These are phyloP conservation scores for Rhytidhysteron rufulum DNA, from an alignment of 2,329 filamentous ascomycete species.

Conservation along the genomic window DNA sequence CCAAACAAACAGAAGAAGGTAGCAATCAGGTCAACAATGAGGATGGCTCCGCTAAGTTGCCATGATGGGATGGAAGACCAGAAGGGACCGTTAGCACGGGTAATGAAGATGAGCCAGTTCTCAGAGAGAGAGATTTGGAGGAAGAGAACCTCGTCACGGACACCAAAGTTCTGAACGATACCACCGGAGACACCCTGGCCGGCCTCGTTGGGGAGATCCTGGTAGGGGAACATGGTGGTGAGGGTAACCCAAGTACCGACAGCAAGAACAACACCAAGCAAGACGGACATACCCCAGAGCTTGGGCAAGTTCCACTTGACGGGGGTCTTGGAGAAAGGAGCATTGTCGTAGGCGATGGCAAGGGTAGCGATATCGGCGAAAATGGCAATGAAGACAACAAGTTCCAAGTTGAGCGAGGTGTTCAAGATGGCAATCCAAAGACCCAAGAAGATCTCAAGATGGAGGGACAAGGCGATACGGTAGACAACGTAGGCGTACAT, in stretches of 20 bases:
- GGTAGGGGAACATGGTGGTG: conserved; percentile 69
- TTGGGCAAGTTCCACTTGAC: conserved; percentile 96
- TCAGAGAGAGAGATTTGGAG: conserved; percentile 86
- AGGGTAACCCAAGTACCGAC: conserved; percentile 85
- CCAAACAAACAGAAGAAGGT: conserved; percentile 84
- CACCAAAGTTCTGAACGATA: conserved; percentile 87
- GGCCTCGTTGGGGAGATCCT: conserved; percentile 20
- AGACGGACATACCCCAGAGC: conserved; percentile 87
- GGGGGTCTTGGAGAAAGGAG: conserved; percentile 77
- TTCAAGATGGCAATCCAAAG: conserved; percentile 90
- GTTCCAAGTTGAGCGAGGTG: conserved; percentile 75
- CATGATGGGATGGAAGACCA: conserved; percentile 87
- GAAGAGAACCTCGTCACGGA: conserved; percentile 78
- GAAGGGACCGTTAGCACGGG: conserved; percentile 86
- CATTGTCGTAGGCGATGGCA: conserved; percentile 91
- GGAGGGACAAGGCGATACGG: conserved; percentile 86
- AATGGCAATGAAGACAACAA: conserved; percentile 92
- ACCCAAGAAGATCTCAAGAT: conserved; percentile 87
- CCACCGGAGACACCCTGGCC: conserved; percentile 63
- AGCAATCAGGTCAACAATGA: conserved; percentile 77
- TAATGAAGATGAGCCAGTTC: conserved; percentile 97
- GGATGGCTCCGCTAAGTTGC: conserved; percentile 74
- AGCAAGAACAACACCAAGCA: conserved; percentile 77
- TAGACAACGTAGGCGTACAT: conserved; percentile 97
- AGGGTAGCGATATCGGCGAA: conserved; percentile 91